Conservation (phyloP, 352 stramenopile genomes). For the Phytophthora lateralis region DNA sequence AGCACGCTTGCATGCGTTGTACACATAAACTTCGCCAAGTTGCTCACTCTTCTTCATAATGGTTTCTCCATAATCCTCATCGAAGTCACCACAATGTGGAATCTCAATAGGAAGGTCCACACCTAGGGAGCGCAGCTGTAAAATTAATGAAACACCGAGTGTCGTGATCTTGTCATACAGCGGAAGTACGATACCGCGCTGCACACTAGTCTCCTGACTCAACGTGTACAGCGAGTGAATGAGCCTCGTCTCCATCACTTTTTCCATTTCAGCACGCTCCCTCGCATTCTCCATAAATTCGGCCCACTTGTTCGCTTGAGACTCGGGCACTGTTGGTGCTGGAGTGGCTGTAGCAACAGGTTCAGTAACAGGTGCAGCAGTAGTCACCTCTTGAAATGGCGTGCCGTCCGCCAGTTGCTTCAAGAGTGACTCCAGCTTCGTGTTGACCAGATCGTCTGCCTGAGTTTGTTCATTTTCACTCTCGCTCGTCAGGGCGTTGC, state of each 20-base stretch:
- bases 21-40: conserved; percentile 59
- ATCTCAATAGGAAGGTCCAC: conserved; percentile 70
- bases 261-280: conserved; percentile 31
- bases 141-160: conserved; percentile 65
- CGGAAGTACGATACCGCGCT: conserved; percentile 63
- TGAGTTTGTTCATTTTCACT: conserved; percentile 25
- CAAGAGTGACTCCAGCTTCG: conserved; percentile 26
- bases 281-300: conserved; percentile 23
- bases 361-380: conserved; percentile 1
- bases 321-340: neutral
- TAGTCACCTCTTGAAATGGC: conserved; percentile 18
- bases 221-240: conserved; percentile 36
- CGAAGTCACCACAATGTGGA: conserved; percentile 72
- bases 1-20: conserved; percentile 66
- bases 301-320: conserved; percentile 20
- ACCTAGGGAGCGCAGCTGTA: conserved; percentile 58
- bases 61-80: conserved; percentile 36
- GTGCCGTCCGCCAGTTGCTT: conserved; percentile 23
- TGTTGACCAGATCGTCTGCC: conserved; percentile 20
- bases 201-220: conserved; percentile 32
- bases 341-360: conserved; percentile 1
- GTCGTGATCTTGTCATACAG: conserved; percentile 67
- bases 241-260: conserved; percentile 35
- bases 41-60: conserved; percentile 40
- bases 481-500: conserved; percentile 33